Conservation (phyloP, 140 eudicot species). For the Bidens hawaiensis region DNA sequence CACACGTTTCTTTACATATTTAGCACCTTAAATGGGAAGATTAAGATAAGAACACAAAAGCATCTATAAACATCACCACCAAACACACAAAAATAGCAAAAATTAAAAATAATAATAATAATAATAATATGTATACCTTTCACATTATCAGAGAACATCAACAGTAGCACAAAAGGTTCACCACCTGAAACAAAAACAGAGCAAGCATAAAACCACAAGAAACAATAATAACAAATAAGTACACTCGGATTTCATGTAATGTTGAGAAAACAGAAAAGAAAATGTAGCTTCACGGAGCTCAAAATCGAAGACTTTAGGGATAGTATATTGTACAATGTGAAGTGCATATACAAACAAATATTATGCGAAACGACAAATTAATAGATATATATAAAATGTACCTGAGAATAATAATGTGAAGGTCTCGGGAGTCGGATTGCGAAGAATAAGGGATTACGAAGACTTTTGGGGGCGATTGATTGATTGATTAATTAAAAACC, state of each 20-base stretch:
- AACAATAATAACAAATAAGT: conserved; percentile 2
- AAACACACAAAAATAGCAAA: too few relatives aligned
- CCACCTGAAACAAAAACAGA: conserved; percentile 35
- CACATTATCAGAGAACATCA: too few relatives aligned
- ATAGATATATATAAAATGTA: conserved; percentile 25
- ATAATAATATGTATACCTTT: too few relatives aligned
- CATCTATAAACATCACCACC: too few relatives aligned
- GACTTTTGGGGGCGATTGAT: conserved; percentile 23
- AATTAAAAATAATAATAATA: too few relatives aligned
- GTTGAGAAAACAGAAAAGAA: conserved; percentile 15
- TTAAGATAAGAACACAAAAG: too few relatives aligned
- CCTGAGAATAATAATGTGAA: conserved; percentile 31
- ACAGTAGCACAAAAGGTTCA: conserved; percentile 10
- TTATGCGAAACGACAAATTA: conserved; percentile 42
- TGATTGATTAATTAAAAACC: conserved; percentile 20
- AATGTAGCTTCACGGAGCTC: conserved; percentile 37
- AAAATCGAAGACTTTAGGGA: conserved; percentile 23
- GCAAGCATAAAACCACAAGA: background rate
- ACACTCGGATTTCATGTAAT: conserved; percentile 16
- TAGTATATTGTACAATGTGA: background rate
- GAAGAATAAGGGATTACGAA: conserved; percentile 28
- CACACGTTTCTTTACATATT: too few relatives aligned
- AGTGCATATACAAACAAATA: conserved; percentile 29
- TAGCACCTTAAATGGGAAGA: too few relatives aligned
- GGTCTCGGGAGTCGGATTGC: conserved; percentile 15